Evolutionary conservation across 352 stramenopile genomes (phyloP), one percentile per base, ranked within the genome.

Genomic region (Hyaloperonospora brassicae): DNA sequence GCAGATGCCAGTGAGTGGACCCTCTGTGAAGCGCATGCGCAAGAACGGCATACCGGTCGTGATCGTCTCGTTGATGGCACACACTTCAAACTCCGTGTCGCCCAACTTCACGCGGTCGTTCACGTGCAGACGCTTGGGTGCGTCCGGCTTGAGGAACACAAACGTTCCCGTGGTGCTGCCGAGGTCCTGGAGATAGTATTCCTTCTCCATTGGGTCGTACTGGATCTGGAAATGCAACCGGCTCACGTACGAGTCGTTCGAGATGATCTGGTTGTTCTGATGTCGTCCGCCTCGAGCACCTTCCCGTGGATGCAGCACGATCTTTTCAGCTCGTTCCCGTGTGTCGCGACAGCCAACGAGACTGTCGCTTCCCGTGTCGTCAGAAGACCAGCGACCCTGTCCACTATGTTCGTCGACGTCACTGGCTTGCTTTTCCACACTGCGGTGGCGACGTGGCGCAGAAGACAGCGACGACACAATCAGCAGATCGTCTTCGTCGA

Each of bases 261-360:
- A 83, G 49, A 93, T 85, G 60, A 93, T 91, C 52, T 91, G 79
- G 57, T 91, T 93, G 64, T 68, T 87, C 30, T 79, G 64, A 53
- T 91, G 79, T 13, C 83, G 83, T 30, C 83, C 83, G 34, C 83
- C 83, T 7, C 56, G 59, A 6, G 80, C 83, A 7, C 80, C 79
- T 24, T 83, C 72, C 43, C 67, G 68, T 21, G 80, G 80, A 22
- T 84, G 65, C 23, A 91, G 64, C 52, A 88, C 55, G 59, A 91
- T 89, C 47, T 82, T 76, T 36, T 64, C 66, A 4, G 44, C 49
- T 4, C 64, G 25, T 11, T 64, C 57, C 14, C 45, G 52, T 49
- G 57, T 62, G 41, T 44, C 61, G 25, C 36, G 5, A 14, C 55
- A 47, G 38, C 50, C 38, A 12, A 60, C 57, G 31, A 62, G 66